These are phyloP conservation scores for Plenodomus biglobosus DNA, from an alignment of 2,329 filamentous ascomycete species.

Conservation along the genomic window DNA sequence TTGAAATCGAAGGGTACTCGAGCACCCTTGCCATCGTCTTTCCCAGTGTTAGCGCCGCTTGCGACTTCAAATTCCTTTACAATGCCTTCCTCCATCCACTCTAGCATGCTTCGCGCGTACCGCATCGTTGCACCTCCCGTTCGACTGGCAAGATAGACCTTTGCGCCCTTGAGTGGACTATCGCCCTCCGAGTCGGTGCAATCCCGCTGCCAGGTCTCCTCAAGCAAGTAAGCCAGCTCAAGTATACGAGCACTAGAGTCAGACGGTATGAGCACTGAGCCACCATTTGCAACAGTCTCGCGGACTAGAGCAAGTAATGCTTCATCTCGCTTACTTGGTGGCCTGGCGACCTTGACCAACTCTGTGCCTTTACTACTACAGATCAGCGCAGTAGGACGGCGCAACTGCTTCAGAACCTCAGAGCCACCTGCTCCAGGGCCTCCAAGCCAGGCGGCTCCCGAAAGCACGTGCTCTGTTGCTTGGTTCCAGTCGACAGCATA, in stretches of 20 bases:
- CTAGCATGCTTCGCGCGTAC: conserved; percentile 91
- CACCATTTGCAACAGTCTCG: conserved; percentile 77
- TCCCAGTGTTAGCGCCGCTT: conserved; percentile 45
- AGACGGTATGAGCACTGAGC: conserved; percentile 88
- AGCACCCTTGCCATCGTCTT: conserved; percentile 51
- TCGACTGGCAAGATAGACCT: conserved; percentile 79
- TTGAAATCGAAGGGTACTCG: conserved; percentile 87
- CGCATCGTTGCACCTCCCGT: conserved; percentile 87
- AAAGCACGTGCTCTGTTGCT: conserved; percentile 90
- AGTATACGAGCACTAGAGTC: conserved; percentile 94
- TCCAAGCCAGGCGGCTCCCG: conserved; percentile 90
- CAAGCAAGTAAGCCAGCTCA: conserved; percentile 87
- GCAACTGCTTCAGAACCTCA: conserved; percentile 89
- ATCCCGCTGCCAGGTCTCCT: conserved; percentile 74
- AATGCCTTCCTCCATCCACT: conserved; percentile 98
- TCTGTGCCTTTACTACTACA: conserved; percentile 85
- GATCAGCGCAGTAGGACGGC: conserved; percentile 89
- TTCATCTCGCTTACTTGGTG: conserved; percentile 81
- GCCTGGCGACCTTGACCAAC: conserved; percentile 67
- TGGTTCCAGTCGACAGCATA: conserved; percentile 99
- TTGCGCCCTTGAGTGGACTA: conserved; percentile 53
- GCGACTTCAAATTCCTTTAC: conserved; percentile 83
- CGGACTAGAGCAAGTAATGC: conserved; percentile 77
- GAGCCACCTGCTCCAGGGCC: conserved; percentile 77
- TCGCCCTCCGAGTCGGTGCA: conserved; percentile 33